phyloP scores from a whole-genome alignment of 192 early-diverging fungal species.

The Coemansia sp. region DNA sequence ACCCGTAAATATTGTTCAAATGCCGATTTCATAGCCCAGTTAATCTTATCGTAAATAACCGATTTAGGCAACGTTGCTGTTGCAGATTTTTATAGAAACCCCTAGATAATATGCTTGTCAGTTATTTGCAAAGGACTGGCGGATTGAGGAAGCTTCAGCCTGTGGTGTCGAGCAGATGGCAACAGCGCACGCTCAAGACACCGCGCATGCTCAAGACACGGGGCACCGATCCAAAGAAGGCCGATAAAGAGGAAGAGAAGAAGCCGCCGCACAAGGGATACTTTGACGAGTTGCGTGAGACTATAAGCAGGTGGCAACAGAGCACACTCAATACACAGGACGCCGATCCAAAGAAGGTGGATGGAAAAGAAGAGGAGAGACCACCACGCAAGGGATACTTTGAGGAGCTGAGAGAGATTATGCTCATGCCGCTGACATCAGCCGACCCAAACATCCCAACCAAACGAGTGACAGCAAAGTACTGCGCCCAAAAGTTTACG shows the following conservation, averaged over 20 bases:
- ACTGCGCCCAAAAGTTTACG: conserved; percentile 26
- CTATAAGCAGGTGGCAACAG: not conserved
- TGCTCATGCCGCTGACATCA: conserved; percentile 44
- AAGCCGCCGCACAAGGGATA: conserved; percentile 16
- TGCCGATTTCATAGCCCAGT: too few relatives aligned
- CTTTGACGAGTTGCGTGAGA: conserved; percentile 21
- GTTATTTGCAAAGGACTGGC: not conserved
- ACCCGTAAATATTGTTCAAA: too few relatives aligned
- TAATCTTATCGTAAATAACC: too few relatives aligned
- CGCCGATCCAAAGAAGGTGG: not conserved
- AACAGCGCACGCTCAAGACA: conserved; percentile 2
- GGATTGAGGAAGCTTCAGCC: not conserved
- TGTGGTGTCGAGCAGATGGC: not conserved
- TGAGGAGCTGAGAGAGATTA: conserved; percentile 37
- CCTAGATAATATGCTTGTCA: not conserved
- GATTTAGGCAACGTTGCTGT: not conserved
- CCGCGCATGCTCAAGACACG: not conserved
- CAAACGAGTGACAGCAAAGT: conserved; percentile 37
- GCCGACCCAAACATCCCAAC: conserved; percentile 37
- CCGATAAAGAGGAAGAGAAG: not conserved
- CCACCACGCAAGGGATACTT: conserved; percentile 21
- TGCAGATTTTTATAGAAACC: not conserved
- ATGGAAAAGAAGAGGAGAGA: not conserved
- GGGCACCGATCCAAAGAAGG: not conserved
- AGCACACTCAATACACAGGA: not conserved